These are phyloP conservation scores for Botrytis galanthina DNA, from an alignment of 2,329 filamentous ascomycete genomes.

Conservation along the genomic window DNA sequence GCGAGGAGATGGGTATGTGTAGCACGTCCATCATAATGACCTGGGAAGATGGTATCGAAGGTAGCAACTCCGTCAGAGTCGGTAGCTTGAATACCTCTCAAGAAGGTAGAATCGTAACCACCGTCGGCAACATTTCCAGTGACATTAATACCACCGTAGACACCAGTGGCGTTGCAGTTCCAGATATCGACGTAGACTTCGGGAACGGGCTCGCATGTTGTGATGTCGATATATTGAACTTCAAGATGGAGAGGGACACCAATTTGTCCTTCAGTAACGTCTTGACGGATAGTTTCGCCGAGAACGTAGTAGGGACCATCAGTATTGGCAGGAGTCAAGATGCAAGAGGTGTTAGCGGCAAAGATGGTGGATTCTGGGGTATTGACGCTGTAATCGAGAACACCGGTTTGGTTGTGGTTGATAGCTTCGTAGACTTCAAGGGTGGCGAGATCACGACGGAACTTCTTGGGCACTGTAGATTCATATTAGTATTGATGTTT, in stretches of 20 bases:
- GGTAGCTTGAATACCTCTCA: constrained; percentile 44
- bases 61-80: constrained; percentile 42
- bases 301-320: constrained; percentile 50
- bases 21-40: constrained; percentile 48
- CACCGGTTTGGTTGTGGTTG: constrained; percentile 22
- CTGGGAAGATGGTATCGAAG: constrained; percentile 46
- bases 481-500: not conserved
- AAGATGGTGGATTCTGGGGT: constrained; percentile 36
- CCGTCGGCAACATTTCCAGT: constrained; percentile 24
- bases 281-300: constrained; percentile 43
- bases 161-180: constrained; percentile 43
- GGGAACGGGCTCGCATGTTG: constrained; percentile 41
- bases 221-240: constrained; percentile 51
- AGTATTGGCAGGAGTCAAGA: constrained; percentile 51
- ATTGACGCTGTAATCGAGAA: constrained; percentile 17
- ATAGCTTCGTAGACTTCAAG: constrained; percentile 18
- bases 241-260: constrained; percentile 51
- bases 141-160: constrained; percentile 41
- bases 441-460: constrained; percentile 18
- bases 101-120: constrained; percentile 38
- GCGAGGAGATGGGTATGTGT: constrained; percentile 48
- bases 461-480: constrained; percentile 14
- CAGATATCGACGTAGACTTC: constrained; percentile 41
- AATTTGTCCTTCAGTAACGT: constrained; percentile 48
- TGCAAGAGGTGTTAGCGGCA: constrained; percentile 45